phyloP scores from a whole-genome alignment of 1,284 basidiomycete genomes.

The Vanrija pseudolonga region DNA sequence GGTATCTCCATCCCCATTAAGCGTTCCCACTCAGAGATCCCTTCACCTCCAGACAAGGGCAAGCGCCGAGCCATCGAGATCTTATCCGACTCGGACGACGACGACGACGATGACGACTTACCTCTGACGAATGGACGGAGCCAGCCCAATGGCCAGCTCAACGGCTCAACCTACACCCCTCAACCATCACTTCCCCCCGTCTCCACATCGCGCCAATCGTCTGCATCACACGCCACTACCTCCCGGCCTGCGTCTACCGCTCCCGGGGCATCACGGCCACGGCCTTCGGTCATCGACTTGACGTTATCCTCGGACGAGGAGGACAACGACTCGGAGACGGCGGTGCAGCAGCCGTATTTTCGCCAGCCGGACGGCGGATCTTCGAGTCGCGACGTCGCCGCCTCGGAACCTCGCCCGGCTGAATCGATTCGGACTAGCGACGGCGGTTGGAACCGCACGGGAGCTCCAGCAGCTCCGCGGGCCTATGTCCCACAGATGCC shows the following conservation, averaged over 20 bases:
- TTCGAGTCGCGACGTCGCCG: conserved; percentile 29
- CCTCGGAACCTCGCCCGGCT: conserved; percentile 16
- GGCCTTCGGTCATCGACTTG: conserved; percentile 62
- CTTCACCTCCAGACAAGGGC: conserved; percentile 1
- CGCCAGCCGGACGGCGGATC: conserved; percentile 31
- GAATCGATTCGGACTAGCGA: too few relatives aligned
- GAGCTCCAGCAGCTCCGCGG: too few relatives aligned
- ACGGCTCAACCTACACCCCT: not conserved
- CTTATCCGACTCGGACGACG: conserved; percentile 71
- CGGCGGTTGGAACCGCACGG: too few relatives aligned
- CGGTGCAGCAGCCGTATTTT: conserved; percentile 25
- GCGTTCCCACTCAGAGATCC: conserved; percentile 2
- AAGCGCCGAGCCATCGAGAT: conserved; percentile 59
- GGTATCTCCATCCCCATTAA: conserved; percentile 2
- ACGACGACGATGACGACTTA: conserved; percentile 59
- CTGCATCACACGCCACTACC: not conserved
- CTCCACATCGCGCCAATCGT: not conserved
- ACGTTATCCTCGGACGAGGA: conserved; percentile 64
- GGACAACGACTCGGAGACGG: conserved; percentile 20
- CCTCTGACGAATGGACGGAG: not conserved
- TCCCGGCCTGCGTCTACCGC: conserved; percentile 1
- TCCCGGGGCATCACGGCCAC: conserved; percentile 10
- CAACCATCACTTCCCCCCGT: not conserved
- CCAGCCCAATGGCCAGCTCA: not conserved
- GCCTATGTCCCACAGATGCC: too few relatives aligned